phyloP scores from a whole-genome alignment of 306 rosid genomes.

The Benincasa hispida region DNA sequence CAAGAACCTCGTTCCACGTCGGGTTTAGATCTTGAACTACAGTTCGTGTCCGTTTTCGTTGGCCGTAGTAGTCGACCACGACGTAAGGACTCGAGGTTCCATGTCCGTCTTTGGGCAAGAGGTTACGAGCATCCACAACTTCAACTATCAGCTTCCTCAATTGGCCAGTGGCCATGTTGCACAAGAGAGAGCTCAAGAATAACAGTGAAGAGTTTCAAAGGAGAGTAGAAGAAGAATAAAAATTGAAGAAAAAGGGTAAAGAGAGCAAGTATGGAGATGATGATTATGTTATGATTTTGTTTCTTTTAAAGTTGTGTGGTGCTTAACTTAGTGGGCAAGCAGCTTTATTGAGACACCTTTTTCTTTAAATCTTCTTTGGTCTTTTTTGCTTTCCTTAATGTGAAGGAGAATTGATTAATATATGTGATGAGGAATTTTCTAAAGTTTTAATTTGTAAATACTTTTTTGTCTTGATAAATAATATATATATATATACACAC shows the following conservation, averaged over 20 bases:
- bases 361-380: neutral
- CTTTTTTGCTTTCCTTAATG: neutral
- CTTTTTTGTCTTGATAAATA: neutral
- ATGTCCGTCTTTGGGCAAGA: constrained; percentile 59
- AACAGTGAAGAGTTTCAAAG: neutral
- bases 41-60: constrained; percentile 40
- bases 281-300: neutral
- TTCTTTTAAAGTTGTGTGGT: constrained; percentile 9
- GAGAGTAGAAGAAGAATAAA: neutral
- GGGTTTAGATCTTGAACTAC: constrained; percentile 48
- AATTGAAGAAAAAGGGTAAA: neutral
- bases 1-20: constrained; percentile 55
- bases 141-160: constrained; percentile 53
- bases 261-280: neutral
- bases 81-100: constrained; percentile 78
- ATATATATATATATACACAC: no score
- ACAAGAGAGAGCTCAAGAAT: no score
- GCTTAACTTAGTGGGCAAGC: constrained; percentile 47
- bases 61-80: constrained; percentile 55
- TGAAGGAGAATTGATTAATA: neutral
- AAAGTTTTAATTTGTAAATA: neutral
- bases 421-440: neutral
- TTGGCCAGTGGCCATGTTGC: constrained; percentile 19
- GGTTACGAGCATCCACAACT: constrained; percentile 72
- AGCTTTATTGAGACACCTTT: constrained; percentile 23